Evolutionary conservation across 1,139 yeast genomes (phyloP).

Genomic region (Geotrichum macrosporum): DNA sequence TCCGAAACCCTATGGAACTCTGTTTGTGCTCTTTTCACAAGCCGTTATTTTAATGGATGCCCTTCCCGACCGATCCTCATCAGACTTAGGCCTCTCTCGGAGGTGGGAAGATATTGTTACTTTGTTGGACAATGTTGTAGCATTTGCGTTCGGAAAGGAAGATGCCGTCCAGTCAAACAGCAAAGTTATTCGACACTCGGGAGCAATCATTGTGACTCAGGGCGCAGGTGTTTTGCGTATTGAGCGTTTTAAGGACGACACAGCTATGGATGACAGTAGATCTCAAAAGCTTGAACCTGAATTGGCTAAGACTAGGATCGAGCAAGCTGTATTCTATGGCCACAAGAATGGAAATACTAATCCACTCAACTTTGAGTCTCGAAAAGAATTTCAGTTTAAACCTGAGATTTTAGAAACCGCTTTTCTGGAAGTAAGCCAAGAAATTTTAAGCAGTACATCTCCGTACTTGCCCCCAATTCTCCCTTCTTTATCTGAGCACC

Average conservation of each 20-base stretch:
- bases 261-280: slow-evolving; percentile 17
- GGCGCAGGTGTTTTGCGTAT: slow-evolving; percentile 61
- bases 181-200: slow-evolving; percentile 36
- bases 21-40: slow-evolving; percentile 58
- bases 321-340: slow-evolving; percentile 70
- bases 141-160: slow-evolving; percentile 62
- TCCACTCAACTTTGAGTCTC: slow-evolving; percentile 57
- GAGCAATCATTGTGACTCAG: slow-evolving; percentile 53
- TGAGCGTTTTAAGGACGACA: slow-evolving; percentile 41
- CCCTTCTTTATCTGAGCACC: slow-evolving; percentile 44
- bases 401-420: slow-evolving; percentile 48
- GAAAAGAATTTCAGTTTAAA: slow-evolving; percentile 37
- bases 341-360: slow-evolving; percentile 38
- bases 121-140: slow-evolving; percentile 49
- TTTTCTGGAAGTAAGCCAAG: slow-evolving; percentile 47
- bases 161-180: slow-evolving; percentile 30
- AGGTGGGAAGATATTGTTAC: slow-evolving; percentile 77
- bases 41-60: slow-evolving; percentile 66
- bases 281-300: slow-evolving; percentile 32
- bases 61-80: slow-evolving; percentile 42
- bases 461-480: slow-evolving; percentile 45
- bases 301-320: slow-evolving; percentile 64
- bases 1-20: slow-evolving; percentile 60
- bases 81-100: slow-evolving; percentile 40
- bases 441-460: slow-evolving; percentile 50